Evolutionary conservation across 1,284 basidiomycete species (phyloP), one percentile per base, ranked within the genome.

Genomic region (Jaminaea rosea): DNA sequence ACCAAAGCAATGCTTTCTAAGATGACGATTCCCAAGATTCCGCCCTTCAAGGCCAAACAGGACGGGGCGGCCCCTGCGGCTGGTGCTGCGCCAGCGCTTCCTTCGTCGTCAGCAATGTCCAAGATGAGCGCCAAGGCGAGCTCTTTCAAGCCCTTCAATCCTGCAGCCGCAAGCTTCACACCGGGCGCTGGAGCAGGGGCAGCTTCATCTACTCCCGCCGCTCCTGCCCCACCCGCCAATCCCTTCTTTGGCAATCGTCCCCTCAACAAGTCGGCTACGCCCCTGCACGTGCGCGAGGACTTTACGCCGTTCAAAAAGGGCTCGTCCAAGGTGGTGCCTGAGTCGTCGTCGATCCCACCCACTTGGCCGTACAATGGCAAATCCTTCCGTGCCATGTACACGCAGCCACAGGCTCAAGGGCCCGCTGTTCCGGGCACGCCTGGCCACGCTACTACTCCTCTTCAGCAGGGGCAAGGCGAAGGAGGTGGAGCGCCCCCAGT

Each of bases 241-340:
- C 39, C 39, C 39, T 42, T 42, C 39, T 42, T 92, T 73, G 87
- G 87, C 46, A 79, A 82, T 36, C 83, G 84, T 32, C 75, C 79
- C 23, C 72, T 76, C 34, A 81, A 85, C 73, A 88, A 88, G 79
- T 85, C 86, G 76, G 78, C 78, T 39, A 75, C 77, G 5, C 39
- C 55, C 1, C 49, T 52, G 11, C 85, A 88, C 69, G 80, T 90
- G 65, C 87, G 90, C 76, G 87, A 92, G 64, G 91, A 94, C 67
- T 96, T 94, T 74, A 93, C 91, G 75, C 88, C 90, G 24, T 92
- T 89, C 80, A 89, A 90, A 76, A 82, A 84, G 66, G 81, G 81
- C 72, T n/a, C n/a, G n/a, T n/a, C n/a, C n/a, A n/a, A n/a, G n/a
- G 89, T 88, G 75, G 83, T 89, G 50, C 80, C 80, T 6, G 85